Percentiles rank a stretch among this genome's conserved stretches.
phyloP scores from a whole-genome alignment of 768 basidiomycete species.

The Imleria badia region DNA sequence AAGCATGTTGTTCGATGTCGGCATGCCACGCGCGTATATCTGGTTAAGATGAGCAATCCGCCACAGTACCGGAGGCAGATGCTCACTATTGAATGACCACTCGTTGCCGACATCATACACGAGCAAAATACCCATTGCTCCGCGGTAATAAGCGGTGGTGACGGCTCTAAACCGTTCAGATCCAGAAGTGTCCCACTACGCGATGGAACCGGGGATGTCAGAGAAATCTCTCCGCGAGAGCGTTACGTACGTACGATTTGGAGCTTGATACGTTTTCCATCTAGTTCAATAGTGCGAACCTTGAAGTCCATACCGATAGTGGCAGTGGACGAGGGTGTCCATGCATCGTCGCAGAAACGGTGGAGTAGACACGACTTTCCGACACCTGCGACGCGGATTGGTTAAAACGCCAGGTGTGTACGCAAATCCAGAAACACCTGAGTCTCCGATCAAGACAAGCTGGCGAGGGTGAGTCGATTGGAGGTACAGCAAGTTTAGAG shows the following conservation, averaged over 20 bases:
- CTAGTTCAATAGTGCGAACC: conserved; percentile 97
- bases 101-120: conserved; percentile 99
- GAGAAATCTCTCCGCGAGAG: not conserved
- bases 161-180: conserved; percentile 99
- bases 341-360: conserved; percentile 98
- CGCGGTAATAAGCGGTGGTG: conserved; percentile 98
- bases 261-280: conserved; percentile 97
- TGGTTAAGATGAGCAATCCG: conserved; percentile 31
- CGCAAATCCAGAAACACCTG: conserved; percentile 49
- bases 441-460: conserved; percentile 96
- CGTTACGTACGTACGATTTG: conserved; percentile 73
- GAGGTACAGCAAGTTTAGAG: conserved; percentile 5
- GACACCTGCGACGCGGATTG: conserved; percentile 59
- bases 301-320: conserved; percentile 99
- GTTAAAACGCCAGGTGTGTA: conserved; percentile 2
- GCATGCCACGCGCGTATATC: conserved; percentile 98
- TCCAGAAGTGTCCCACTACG: conserved; percentile 97
- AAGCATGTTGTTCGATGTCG: conserved; percentile 98
- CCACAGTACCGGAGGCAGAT: conserved; percentile 16
- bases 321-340: conserved; percentile 99
- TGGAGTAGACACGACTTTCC: conserved; percentile 94
- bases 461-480: conserved; percentile 31
- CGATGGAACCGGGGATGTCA: not conserved
- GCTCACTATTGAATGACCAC: conserved; percentile 91
- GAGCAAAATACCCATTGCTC: conserved; percentile 96